Percentiles rank a stretch among this genome's conserved stretches.
Conservation (phyloP, 108 stramenopile species). For the Skeletonema grethae region DNA sequence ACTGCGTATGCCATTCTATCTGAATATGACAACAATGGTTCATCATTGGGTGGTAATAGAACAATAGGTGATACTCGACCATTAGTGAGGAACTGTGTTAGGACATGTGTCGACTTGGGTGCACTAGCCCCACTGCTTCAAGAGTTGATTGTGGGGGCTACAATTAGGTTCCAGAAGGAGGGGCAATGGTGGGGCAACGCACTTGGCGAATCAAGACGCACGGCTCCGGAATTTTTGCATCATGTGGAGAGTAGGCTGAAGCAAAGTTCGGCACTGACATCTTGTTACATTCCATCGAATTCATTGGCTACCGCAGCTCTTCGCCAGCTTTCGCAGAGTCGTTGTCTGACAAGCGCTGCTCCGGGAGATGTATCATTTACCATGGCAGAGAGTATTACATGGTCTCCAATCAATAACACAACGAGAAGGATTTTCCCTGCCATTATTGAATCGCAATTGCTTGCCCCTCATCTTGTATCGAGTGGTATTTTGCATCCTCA, state of each 20-base stretch:
- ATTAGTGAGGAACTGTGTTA: slow-evolving; percentile 36
- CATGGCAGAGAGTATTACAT: neutral
- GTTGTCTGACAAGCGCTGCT: slow-evolving; percentile 5
- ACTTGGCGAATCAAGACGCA: slow-evolving; percentile 18
- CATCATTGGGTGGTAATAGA: neutral
- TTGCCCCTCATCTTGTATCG: slow-evolving; percentile 26
- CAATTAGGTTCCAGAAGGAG: slow-evolving; percentile 28
- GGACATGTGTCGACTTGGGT: slow-evolving; percentile 40
- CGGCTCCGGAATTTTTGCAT: slow-evolving; percentile 36
- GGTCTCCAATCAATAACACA: slow-evolving; percentile 14
- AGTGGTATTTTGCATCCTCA: slow-evolving; percentile 32
- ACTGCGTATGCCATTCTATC: slow-evolving; percentile 37
- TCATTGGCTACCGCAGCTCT: slow-evolving; percentile 17
- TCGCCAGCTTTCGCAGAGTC: slow-evolving; percentile 18
- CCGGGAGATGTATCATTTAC: slow-evolving; percentile 1
- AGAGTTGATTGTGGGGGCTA: slow-evolving; percentile 36
- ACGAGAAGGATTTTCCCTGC: slow-evolving; percentile 40
- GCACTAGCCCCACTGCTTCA: slow-evolving; percentile 26
- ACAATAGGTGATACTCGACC: slow-evolving; percentile 35
- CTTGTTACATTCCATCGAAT: slow-evolving; percentile 39
- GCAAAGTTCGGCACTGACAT: slow-evolving; percentile 25
- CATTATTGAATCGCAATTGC: slow-evolving; percentile 38
- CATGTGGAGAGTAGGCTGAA: slow-evolving; percentile 45
- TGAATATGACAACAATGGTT: slow-evolving; percentile 25
- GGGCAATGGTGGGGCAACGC: slow-evolving; percentile 23